phyloP scores from a whole-genome alignment of 495 filamentous ascomycete genomes.

The Echria macrotheca region DNA sequence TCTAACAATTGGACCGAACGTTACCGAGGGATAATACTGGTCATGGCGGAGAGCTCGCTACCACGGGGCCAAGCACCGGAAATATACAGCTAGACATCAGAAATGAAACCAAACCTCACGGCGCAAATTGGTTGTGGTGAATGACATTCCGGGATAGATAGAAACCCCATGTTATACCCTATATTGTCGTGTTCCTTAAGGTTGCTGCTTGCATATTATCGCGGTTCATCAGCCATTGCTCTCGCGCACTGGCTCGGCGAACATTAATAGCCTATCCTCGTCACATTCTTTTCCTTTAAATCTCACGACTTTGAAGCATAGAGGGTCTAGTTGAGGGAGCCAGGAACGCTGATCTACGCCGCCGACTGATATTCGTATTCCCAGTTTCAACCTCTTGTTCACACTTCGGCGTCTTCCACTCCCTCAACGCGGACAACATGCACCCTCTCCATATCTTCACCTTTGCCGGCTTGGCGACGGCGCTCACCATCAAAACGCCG shows the following conservation, averaged over 20 bases:
- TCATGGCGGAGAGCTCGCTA: not conserved
- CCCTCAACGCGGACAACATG: constrained; percentile 6
- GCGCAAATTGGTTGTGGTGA: constrained; percentile 5
- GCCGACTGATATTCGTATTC: not conserved
- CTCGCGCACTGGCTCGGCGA: constrained; percentile 5
- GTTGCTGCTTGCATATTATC: too few relatives aligned
- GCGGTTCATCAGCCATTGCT: constrained; percentile 5
- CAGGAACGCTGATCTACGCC: not conserved
- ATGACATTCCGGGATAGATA: constrained; percentile 14
- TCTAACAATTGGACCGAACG: constrained; percentile 14
- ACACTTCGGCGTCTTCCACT: not conserved
- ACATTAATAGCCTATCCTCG: constrained; percentile 1
- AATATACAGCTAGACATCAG: too few relatives aligned
- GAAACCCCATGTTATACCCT: constrained; percentile 6
- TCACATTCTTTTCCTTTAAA: constrained; percentile 1
- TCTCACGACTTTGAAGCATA: not conserved
- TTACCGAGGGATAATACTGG: constrained; percentile 10
- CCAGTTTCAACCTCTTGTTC: too few relatives aligned
- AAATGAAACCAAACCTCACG: too few relatives aligned
- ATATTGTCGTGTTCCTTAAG: not conserved
- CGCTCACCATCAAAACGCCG: too few relatives aligned
- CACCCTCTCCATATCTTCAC: constrained; percentile 7
- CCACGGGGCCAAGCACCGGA: constrained; percentile 3
- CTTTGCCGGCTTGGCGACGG: constrained; percentile 12
- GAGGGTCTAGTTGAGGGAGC: not conserved